These are phyloP conservation scores for Trypanosoma platydactyli DNA, from an alignment of 208 protist genomes.

Conservation along the genomic window DNA sequence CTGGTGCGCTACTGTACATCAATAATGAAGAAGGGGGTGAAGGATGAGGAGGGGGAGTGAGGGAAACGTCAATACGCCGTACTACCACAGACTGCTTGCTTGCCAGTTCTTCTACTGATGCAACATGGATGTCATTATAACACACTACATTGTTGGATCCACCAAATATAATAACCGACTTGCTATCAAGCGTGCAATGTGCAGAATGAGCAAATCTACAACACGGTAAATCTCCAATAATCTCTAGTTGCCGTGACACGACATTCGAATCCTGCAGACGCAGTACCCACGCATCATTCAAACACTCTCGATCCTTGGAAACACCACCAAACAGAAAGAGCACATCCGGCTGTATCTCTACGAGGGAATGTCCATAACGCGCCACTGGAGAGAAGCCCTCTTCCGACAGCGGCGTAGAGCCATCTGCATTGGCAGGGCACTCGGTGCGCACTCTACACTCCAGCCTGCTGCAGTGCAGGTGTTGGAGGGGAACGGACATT, in stretches of 20 bases:
- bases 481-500: neutral
- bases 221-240: slow-evolving; percentile 15
- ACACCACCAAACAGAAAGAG: slow-evolving; percentile 24
- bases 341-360: slow-evolving; percentile 16
- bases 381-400: slow-evolving; percentile 3
- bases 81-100: neutral
- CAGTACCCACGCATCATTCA: slow-evolving; percentile 24
- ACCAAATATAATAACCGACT: slow-evolving; percentile 17
- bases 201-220: slow-evolving; percentile 16
- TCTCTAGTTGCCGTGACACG: neutral
- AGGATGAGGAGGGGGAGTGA: neutral
- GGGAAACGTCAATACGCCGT: neutral
- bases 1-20: neutral
- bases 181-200: slow-evolving; percentile 1
- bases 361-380: slow-evolving; percentile 23
- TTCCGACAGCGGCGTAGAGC: neutral
- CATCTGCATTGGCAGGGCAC: neutral
- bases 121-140: slow-evolving; percentile 13
- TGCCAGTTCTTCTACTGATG: neutral
- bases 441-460: neutral
- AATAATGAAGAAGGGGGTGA: neutral
- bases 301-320: slow-evolving; percentile 1
- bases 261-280: neutral
- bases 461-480: slow-evolving; percentile 1
- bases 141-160: slow-evolving; percentile 11